Percentiles rank a stretch among this genome's conserved stretches.
Conservation (phyloP, 2,329 filamentous ascomycete species). For the Colletotrichum cuscutae region DNA sequence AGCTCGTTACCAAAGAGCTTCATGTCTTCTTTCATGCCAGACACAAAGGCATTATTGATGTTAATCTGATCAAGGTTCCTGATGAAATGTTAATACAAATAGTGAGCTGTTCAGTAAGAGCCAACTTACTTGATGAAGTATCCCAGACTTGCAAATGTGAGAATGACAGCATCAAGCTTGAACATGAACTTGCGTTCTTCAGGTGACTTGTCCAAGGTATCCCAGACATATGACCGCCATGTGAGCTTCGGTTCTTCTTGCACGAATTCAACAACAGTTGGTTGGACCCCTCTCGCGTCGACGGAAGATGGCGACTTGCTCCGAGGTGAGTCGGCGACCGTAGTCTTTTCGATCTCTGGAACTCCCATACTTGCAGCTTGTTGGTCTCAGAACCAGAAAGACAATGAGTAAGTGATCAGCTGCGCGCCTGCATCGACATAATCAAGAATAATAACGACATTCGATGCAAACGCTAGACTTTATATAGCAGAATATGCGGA, state of each 20-base stretch:
- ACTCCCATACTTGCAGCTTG: not conserved
- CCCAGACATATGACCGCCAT: slow-evolving; percentile 61
- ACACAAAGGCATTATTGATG: slow-evolving; percentile 47
- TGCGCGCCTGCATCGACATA: not conserved
- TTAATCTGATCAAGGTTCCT: slow-evolving; percentile 43
- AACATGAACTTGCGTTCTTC: slow-evolving; percentile 53
- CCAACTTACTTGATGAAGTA: slow-evolving; percentile 39
- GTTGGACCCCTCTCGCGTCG: not conserved
- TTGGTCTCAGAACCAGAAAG: not conserved
- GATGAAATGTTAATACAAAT: not conserved
- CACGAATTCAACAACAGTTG: slow-evolving; percentile 22
- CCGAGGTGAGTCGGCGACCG: slow-evolving; percentile 10
- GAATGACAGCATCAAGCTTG: slow-evolving; percentile 53
- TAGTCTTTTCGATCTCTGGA: slow-evolving; percentile 16
- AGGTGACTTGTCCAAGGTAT: slow-evolving; percentile 55
- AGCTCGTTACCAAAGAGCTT: slow-evolving; percentile 41
- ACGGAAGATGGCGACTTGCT: slow-evolving; percentile 12
- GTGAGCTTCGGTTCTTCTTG: slow-evolving; percentile 47
- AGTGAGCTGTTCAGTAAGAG: not conserved
- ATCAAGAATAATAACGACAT: not conserved
- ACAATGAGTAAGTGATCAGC: not conserved
- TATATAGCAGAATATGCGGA: not conserved
- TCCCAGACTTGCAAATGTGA: slow-evolving; percentile 45
- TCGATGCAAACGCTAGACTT: not conserved
- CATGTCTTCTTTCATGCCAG: slow-evolving; percentile 41